Base-by-base conservation (phyloP, 495 filamentous ascomycete species). In the Terfezia claveryi region DNA sequence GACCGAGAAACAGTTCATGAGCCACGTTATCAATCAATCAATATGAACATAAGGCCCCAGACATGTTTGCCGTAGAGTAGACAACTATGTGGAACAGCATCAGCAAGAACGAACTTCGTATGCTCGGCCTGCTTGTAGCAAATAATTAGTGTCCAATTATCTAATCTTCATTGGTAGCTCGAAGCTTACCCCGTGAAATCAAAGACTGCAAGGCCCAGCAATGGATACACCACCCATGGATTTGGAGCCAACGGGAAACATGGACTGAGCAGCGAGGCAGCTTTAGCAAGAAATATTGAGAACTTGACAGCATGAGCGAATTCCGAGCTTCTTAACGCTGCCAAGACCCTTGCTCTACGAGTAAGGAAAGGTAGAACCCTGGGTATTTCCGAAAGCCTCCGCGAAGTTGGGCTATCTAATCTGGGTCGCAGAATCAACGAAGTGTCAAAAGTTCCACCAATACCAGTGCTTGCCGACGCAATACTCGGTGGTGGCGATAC, bases 161-260 rank as follows among this genome's bases (percentile, higher is more conserved):
- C 27, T 7, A 32, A 32, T 32, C 27, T 32, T 27, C 2, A 2
- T 27, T 27, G 27, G 27, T 27, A 27, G 2, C 27, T 32, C 7
- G 27, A 46, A 46, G 2, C 50, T 51, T 23, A 54, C 52, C 37
- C 53, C 5, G 53, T 59, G 53, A 71, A 62, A 50, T 80, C 77
- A 5, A 82, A 55, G 0, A 72, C 72, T 17, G 81, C 80, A 6
- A 82, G 58, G 14, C 69, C 62, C 6, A 85, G 64, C 16, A 85
- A 64, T 36, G 80, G 76, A 59, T 81, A 85, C 36, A 72, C 68
- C 27, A 82, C 64, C 70, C 70, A 75, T 5, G 77, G 69, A 50
- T 74, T 76, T 10, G 74, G 71, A 0, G 75, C 75, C n/a, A 75
- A 66, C 0, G 82, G 82, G 12, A 70, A 70, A 65, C 82, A 87